Evolutionary conservation across 2,329 filamentous ascomycete species (phyloP).

Genomic region (Myriosclerotinia curreyana): DNA sequence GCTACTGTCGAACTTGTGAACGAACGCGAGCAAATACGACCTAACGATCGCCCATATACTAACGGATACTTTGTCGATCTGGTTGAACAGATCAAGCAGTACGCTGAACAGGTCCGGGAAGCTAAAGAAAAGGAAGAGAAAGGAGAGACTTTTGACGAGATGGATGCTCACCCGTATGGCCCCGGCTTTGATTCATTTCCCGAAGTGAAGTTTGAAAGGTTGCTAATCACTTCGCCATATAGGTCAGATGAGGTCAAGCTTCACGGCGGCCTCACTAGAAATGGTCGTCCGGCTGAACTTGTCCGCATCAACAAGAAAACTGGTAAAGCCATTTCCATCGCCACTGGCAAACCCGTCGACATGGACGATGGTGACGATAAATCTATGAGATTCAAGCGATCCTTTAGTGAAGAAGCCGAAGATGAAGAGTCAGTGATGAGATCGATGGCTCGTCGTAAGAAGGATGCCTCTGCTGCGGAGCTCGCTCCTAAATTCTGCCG

Average conservation of each 20-base stretch:
- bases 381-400: conserved; percentile 59
- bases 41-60: conserved; percentile 85
- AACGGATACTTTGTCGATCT: conserved; percentile 97
- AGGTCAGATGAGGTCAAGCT: conserved; percentile 74
- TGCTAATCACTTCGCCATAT: conserved; percentile 34
- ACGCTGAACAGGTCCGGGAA: conserved; percentile 79
- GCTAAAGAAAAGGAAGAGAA: conserved; percentile 65
- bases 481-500: conserved; percentile 75
- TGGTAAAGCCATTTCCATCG: conserved; percentile 75
- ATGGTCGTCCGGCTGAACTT: conserved; percentile 79
- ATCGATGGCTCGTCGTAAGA: conserved; percentile 94
- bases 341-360: conserved; percentile 65
- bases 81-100: conserved; percentile 86
- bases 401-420: conserved; percentile 64
- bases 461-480: conserved; percentile 83
- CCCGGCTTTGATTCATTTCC: conserved; percentile 24
- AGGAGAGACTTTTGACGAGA: conserved; percentile 51
- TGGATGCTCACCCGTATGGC: conserved; percentile 58
- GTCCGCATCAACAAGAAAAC: conserved; percentile 72
- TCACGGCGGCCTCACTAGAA: conserved; percentile 75
- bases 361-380: conserved; percentile 48
- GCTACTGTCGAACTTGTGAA: conserved; percentile 81
- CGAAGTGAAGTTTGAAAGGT: not conserved
- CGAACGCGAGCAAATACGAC: conserved; percentile 81
- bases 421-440: conserved; percentile 82